A percentile compares a stretch with the other conserved stretches of the same genome.
Conservation (phyloP, 1,284 basidiomycete genomes). For the Schizopora paradoxa region DNA sequence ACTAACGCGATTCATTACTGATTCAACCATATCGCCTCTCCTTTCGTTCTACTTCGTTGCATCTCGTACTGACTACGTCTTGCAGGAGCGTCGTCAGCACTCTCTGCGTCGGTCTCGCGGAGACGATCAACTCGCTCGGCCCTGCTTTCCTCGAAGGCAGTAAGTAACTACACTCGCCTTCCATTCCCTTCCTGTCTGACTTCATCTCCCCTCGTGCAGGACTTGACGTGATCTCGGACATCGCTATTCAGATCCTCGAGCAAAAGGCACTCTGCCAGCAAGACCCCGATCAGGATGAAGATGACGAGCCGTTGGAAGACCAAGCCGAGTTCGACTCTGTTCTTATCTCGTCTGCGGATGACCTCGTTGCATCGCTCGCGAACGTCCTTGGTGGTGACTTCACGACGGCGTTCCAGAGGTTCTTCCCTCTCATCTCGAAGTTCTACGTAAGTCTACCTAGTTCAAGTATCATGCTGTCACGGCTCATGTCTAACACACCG, state of each 20-base stretch:
- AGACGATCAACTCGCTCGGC: constrained; percentile 88
- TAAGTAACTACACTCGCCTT: constrained; percentile 32
- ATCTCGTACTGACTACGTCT: constrained; percentile 22
- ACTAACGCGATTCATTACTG: constrained; percentile 38
- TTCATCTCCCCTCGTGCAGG: constrained; percentile 42
- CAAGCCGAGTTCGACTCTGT: constrained; percentile 97
- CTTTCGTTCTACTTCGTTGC: constrained; percentile 9
- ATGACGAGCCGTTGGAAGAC: constrained; percentile 73
- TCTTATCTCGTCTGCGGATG: constrained; percentile 89
- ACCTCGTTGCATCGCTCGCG: constrained; percentile 90
- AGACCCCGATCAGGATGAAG: constrained; percentile 91
- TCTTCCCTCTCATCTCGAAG: constrained; percentile 87
- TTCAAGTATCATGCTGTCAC: constrained; percentile 12
- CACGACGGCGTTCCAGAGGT: constrained; percentile 75
- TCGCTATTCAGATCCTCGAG: constrained; percentile 81
- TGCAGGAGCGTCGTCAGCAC: constrained; percentile 81
- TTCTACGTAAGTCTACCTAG: constrained; percentile 71
- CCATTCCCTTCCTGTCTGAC: constrained; percentile 16
- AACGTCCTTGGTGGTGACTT: constrained; percentile 85
- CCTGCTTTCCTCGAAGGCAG: constrained; percentile 76
- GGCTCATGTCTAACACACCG: background rate
- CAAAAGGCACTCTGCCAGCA: constrained; percentile 95
- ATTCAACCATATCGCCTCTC: constrained; percentile 24
- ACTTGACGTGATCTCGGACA: constrained; percentile 74
- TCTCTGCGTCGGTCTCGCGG: constrained; percentile 82